Base-by-base conservation (phyloP, 23 red algal genomes). In the Gracilaria caudata region DNA sequence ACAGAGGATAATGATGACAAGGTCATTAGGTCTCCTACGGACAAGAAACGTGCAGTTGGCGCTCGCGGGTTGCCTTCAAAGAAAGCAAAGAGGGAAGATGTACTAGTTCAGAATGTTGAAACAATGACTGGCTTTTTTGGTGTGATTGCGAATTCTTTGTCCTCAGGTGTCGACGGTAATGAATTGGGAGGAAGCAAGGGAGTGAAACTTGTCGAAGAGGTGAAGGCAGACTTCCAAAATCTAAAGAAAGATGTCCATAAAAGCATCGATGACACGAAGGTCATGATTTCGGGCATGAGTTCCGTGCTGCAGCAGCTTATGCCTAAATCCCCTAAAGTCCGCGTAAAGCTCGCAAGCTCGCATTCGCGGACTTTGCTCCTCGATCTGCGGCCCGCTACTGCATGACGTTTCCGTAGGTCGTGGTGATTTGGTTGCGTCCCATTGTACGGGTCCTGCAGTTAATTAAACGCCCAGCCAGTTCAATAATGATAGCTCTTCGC, bases 111-210 rank as follows among this genome's bases (percentile, higher is more conserved):
- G 20, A 81, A 25, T 17, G 57, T 85, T 5, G 17, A 46, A 1
- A 26, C 5, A 3, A 72, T 85, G 81, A 51, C 30, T 1, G 0
- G 51, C 0, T 68, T 73, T 55, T 73, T 85, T 11, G 37, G 45
- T 26, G 35, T 73, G 33, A 85, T 72, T 55, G 39, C 81, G 0
- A 57, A 70, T 9, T 73, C 63, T 40, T 82, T 82, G 11, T 63
- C 78, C 9, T 65, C 51, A 19, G 80, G 41, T 26, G 0, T 12
- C 33, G 61, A 0, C 39, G 80, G 7, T 16, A 2, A 2, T 53
- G 11, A 53, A 17, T 8, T 7, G 13, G 6, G 49, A 53, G 49
- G 46, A 8, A 36, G 54, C 77, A 45, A n/a, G n/a, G n/a, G n/a
- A n/a, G n/a, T n/a, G n/a, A n/a, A n/a, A 10, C 41, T 45, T 10